phyloP scores from a whole-genome alignment of 257 asterid genomes.

The Thymus mandschuricus region DNA sequence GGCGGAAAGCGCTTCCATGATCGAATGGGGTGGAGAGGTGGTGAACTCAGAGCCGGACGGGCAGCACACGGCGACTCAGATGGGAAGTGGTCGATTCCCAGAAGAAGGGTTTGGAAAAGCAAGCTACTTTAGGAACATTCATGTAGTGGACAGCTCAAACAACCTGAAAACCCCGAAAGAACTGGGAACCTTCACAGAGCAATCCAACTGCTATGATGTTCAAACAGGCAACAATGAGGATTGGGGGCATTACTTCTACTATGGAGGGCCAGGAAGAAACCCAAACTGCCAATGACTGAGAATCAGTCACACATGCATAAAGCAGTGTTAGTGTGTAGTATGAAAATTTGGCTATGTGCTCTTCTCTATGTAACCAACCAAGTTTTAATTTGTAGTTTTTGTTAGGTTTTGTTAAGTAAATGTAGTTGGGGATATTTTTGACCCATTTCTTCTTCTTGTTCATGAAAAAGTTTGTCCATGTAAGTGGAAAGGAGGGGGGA shows the following conservation, averaged over 20 bases:
- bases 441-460: conserved; percentile 30
- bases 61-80: conserved; percentile 83
- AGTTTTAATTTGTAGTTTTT: conserved; percentile 20
- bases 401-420: conserved; percentile 46
- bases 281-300: conserved; percentile 60
- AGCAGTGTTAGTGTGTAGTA: not conserved
- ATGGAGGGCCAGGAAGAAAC: conserved; percentile 93
- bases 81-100: conserved; percentile 92
- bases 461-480: conserved; percentile 42
- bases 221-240: conserved; percentile 74
- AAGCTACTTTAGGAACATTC: conserved; percentile 84
- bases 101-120: conserved; percentile 88
- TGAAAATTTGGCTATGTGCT: too few relatives aligned
- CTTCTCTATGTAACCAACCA: conserved; percentile 33
- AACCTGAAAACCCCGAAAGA: conserved; percentile 75
- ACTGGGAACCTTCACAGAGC: conserved; percentile 75
- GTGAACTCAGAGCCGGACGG: conserved; percentile 72
- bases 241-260: conserved; percentile 92
- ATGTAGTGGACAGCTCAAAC: conserved; percentile 80
- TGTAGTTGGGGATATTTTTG: conserved; percentile 53
- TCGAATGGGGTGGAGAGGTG: conserved; percentile 94
- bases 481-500: conserved; percentile 31
- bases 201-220: conserved; percentile 86
- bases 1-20: conserved; percentile 83
- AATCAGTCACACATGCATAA: not conserved